Conservation (phyloP, 331 rosid genomes). For the Rhamnella rubrinervis region DNA sequence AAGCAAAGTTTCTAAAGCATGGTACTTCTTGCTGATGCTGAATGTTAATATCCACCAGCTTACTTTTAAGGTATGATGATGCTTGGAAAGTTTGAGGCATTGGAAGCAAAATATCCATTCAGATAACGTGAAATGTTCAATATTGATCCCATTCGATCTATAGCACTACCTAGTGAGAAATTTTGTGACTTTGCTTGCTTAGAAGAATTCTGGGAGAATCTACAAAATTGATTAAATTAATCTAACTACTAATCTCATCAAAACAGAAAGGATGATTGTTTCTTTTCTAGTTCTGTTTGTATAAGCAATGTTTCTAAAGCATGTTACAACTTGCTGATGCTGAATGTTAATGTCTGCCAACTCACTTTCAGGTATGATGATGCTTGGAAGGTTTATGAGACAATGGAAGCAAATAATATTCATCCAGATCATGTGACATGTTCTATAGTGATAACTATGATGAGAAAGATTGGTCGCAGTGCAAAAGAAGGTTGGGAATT, state of each 20-base stretch:
- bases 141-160: slow-evolving; percentile 32
- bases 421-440: slow-evolving; percentile 83
- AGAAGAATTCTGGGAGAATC: neutral
- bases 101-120: slow-evolving; percentile 70
- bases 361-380: slow-evolving; percentile 59
- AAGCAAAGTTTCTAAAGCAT: slow-evolving; percentile 3
- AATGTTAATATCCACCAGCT: slow-evolving; percentile 13
- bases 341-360: slow-evolving; percentile 17
- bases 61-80: slow-evolving; percentile 60
- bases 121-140: slow-evolving; percentile 82
- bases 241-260: too few species aligned
- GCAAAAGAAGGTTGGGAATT: slow-evolving; percentile 87
- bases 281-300: too few species aligned
- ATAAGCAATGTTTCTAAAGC: neutral
- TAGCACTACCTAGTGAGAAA: neutral
- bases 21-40: slow-evolving; percentile 9
- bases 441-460: slow-evolving; percentile 62
- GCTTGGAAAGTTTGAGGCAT: slow-evolving; percentile 69
- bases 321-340: slow-evolving; percentile 8
- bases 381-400: slow-evolving; percentile 68
- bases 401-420: slow-evolving; percentile 67
- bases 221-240: neutral
- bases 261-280: neutral
- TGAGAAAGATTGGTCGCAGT: slow-evolving; percentile 70
- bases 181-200: neutral